Evolutionary conservation across 2,329 filamentous ascomycete species (phyloP).

Genomic region (Colletotrichum coccodes): DNA sequence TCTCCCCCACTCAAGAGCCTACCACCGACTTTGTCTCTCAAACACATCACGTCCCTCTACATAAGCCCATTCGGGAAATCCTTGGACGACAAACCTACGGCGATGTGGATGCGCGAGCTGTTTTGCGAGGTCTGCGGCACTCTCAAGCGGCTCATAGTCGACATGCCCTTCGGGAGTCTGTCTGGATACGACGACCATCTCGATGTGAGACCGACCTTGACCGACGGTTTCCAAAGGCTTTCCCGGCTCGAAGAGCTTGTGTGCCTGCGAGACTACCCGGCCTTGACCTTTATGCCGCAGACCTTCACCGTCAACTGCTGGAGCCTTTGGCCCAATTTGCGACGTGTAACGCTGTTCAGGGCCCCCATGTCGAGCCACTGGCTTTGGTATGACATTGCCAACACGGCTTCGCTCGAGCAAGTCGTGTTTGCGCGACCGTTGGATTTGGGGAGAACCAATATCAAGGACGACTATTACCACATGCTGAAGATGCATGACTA

Average conservation of each 20-base stretch:
- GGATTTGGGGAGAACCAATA: slow-evolving; percentile 43
- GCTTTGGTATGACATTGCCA: slow-evolving; percentile 51
- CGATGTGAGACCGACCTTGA: slow-evolving; percentile 50
- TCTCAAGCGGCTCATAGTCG: slow-evolving; percentile 56
- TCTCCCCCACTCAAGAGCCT: background rate
- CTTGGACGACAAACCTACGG: slow-evolving; percentile 52
- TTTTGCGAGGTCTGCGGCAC: slow-evolving; percentile 51
- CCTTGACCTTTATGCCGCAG: slow-evolving; percentile 45
- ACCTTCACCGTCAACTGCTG: slow-evolving; percentile 47
- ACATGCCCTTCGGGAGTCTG: slow-evolving; percentile 58
- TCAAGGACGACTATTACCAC: slow-evolving; percentile 54
- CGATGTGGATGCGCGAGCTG: slow-evolving; percentile 52
- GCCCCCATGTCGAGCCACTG: slow-evolving; percentile 47
- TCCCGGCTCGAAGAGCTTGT: slow-evolving; percentile 58
- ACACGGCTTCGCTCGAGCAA: slow-evolving; percentile 48
- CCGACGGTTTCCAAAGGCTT: slow-evolving; percentile 56
- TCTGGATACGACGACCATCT: slow-evolving; percentile 54
- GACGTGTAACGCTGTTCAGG: slow-evolving; percentile 54
- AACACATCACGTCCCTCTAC: slow-evolving; percentile 52
- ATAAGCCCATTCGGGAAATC: slow-evolving; percentile 48
- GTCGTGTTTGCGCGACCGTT: slow-evolving; percentile 54
- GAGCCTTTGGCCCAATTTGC: slow-evolving; percentile 54
- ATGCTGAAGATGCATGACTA: slow-evolving; percentile 41
- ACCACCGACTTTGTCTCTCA: slow-evolving; percentile 37
- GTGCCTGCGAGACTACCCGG: slow-evolving; percentile 57